Evolutionary conservation across 2,329 filamentous ascomycete species (phyloP), one percentile per base, ranked within the genome.

Genomic region (Nothophoma quercina): DNA sequence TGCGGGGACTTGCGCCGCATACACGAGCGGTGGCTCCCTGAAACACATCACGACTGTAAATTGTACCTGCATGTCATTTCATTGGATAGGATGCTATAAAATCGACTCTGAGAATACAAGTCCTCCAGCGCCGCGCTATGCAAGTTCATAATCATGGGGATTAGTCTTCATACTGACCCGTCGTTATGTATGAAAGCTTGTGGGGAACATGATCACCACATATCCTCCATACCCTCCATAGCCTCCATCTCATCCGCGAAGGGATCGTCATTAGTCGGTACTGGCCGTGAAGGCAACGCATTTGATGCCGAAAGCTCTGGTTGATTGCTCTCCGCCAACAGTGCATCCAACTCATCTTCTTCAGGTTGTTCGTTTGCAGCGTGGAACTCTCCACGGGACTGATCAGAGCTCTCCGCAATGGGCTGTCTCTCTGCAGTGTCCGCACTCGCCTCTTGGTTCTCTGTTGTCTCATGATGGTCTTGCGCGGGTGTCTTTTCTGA

Each of bases 271-370:
- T 66, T 57, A 7, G 41, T 28, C 6, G 44, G 35, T 25, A 46
- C 50, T 19, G 57, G 47, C 13, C 48, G 59, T 18, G 48, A 47
- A 30, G 53, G 55, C 1, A 61, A 33, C 23, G 50, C 45, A 15
- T 42, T 59, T 40, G 55, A 32, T 39, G 52, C 21, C 39, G 50
- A 44, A 23, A 35, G 26, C 23, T 39, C 48, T 7, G 51, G 29
- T n/a, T 48, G 49, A 43, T 49, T 62, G 47, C 79, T 77, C 55
- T 83, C 82, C 23, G 78, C 80, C 44, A 86, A 73, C 22, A 86
- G 70, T 23, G 79, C 79, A 60, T 85, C 83, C 16, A 86, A 66
- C 44, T 82, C 80, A 55, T 81, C 75, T 28, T 76, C 75, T 48
- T 84, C 81, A 10, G 83, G 75, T 29, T 78, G 75, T 12, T 58